A percentile compares a stretch with the other conserved stretches of the same genome.
phyloP scores from a whole-genome alignment of 208 protist genomes.

The Sergeia podlipaevii region DNA sequence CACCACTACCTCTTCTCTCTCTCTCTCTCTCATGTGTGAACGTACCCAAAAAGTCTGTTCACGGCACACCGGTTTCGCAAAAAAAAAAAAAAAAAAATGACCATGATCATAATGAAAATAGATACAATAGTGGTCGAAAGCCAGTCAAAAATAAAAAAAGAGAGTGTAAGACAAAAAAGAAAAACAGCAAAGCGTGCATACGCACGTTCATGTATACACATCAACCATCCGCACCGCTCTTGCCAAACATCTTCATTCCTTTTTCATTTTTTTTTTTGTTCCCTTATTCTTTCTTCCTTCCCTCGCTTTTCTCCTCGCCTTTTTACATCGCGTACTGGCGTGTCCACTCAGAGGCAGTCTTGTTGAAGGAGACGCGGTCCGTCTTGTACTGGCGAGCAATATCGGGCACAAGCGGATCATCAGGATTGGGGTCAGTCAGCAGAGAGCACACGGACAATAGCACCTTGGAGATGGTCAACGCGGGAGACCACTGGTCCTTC shows the following conservation, averaged over 20 bases:
- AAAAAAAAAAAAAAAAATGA: conserved; percentile 5
- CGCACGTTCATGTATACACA: conserved; percentile 5
- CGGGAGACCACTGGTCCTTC: conserved; percentile 96
- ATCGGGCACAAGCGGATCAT: conserved; percentile 98
- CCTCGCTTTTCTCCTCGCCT: neutral
- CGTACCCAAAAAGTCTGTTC: too few species aligned
- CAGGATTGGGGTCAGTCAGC: conserved; percentile 99
- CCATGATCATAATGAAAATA: conserved; percentile 1
- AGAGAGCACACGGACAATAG: conserved; percentile 98
- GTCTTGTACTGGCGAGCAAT: conserved; percentile 97
- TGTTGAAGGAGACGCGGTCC: conserved; percentile 88
- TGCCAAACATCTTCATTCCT: conserved; percentile 1
- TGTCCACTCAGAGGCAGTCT: conserved; percentile 92
- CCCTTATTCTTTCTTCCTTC: conserved; percentile 4
- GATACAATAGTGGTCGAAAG: neutral
- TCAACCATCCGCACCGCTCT: neutral
- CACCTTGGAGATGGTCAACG: conserved; percentile 98
- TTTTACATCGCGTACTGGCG: neutral
- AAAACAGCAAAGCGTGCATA: neutral
- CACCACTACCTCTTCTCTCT: conserved; percentile 8
- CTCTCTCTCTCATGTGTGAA: conserved; percentile 3
- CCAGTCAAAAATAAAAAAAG: neutral
- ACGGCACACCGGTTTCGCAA: too few species aligned
- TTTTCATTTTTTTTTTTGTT: neutral
- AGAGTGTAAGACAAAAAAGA: neutral